Evolutionary conservation across 1,284 basidiomycete species (phyloP), one percentile per base, ranked within the genome.

Genomic region (Agroathelia rolfsii): DNA sequence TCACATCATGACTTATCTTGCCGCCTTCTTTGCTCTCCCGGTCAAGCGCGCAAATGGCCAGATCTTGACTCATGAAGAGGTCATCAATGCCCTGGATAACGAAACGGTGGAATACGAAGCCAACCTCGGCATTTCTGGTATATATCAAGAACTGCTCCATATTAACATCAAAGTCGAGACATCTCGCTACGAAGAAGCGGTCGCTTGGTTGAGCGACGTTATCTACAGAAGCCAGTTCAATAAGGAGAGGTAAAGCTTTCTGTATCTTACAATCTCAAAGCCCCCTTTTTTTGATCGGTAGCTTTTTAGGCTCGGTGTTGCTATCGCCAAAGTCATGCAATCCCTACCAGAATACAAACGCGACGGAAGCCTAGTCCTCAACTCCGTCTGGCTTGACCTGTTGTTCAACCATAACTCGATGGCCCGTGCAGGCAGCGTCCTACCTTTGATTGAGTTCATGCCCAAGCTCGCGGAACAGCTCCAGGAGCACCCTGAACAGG

Each of bases 261-360:
- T 17, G 12, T 6, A 28, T 31, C 24, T 34, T n/a, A 25, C n/a
- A n/a, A n/a, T n/a, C n/a, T n/a, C n/a, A n/a, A n/a, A n/a, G n/a
- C n/a, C n/a, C n/a, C n/a, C 31, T 9, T 18, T 31, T n/a, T 12
- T 6, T 27, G 7, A 16, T 31, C 16, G 5, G 31, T 41, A 20
- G 24, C 15, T 11, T 28, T 32, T 21, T 44, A 90, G 90, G 32
- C 62, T 99, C 21, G 76, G 82, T 47, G 79, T 98, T 25, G 80
- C 78, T 25, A 66, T 88, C 24, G 87, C 90, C 15, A 97, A 97
- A 59, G 74, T 90, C 32, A 75, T 85, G 25, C 94, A 97, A 55
- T 80, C 80, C 16, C 64, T 98, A n/a, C 95, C 95, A 0, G 81
- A 92, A 49, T 68, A 88, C 51, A 98, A 97, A 66, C 73, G 95